phyloP scores from a whole-genome alignment of 192 early-diverging fungal genomes.

The Diversispora epigaea region DNA sequence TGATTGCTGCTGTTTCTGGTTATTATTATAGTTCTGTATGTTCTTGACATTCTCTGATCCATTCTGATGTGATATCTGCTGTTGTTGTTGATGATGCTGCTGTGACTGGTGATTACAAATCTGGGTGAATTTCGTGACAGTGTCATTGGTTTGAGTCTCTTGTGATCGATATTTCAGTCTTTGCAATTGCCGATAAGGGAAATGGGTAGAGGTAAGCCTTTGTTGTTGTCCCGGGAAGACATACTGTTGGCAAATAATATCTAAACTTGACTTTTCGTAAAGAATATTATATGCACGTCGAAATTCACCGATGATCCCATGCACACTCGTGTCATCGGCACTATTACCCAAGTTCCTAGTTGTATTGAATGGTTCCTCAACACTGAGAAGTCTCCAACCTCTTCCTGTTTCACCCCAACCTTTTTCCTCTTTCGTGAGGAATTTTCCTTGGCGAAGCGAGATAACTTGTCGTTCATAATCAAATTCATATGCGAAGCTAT shows the following conservation, averaged over 20 bases:
- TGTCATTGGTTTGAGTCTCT: neutral
- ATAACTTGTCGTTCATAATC: conserved; percentile 81
- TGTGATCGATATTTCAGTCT: neutral
- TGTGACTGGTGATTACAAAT: no score
- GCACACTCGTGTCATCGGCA: conserved; percentile 74
- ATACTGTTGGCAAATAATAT: conserved; percentile 57
- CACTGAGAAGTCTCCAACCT: conserved; percentile 71
- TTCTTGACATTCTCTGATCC: no score
- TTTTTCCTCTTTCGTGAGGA: conserved; percentile 78
- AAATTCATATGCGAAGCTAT: conserved; percentile 76
- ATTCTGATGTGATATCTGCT: no score
- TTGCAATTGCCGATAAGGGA: neutral
- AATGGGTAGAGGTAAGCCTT: neutral
- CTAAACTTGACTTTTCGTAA: conserved; percentile 44
- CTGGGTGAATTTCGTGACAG: no score
- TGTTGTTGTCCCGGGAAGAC: conserved; percentile 40
- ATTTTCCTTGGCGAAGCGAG: conserved; percentile 75
- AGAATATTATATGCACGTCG: conserved; percentile 66
- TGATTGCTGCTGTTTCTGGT: no score
- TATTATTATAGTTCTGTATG: no score
- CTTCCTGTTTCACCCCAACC: conserved; percentile 84
- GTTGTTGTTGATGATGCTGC: no score
- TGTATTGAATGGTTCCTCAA: conserved; percentile 92
- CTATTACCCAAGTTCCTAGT: conserved; percentile 89
- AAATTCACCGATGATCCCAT: conserved; percentile 81